Base-by-base conservation (phyloP, 768 basidiomycete genomes). In the Cyclocybe aegerita region DNA sequence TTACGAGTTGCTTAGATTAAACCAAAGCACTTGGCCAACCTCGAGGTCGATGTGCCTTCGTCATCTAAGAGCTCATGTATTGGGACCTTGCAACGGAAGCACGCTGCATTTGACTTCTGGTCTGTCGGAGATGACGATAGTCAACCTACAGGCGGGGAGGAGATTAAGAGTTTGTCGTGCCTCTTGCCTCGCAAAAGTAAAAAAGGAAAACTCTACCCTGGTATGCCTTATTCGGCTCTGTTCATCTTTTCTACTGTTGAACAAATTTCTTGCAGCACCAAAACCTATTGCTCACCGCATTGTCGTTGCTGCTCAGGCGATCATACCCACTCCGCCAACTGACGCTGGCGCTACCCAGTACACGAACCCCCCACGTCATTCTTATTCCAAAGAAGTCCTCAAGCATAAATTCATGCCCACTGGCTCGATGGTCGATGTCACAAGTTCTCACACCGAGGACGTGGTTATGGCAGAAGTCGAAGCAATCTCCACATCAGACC, bases 351-450 rank as follows among this genome's bases (percentile, higher is more conserved):
- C 50, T 12, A 36, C 48, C 8, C 49, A 66, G 23, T 68, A 72
- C 48, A 69, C 79, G 61, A 82, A 82, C 52, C 79, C 82, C 6
- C 75, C 81, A 1, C 76, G 88, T 14, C 71, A 76, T 3, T 74
- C 68, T 8, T 81, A 89, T 57, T 79, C 88, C 0, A 68, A 72
- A 41, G 82, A 87, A 39, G 56, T 82, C 1, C 71, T 90, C 31
- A 88, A 74, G 50, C 86, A 88, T 56, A 62, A 69, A 1, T 90
- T 86, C 63, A 61, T 80, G 55, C 87, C 88, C 0, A 80, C 77
- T 29, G 86, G 86, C 1, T 79, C 85, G 10, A 62, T 73, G 55
- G 60, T 54, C 14, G 56, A 55, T 1, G 32, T 43, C 30, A n/a
- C 32, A 11, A 17, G 35, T 17, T 32, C 15, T 9, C 62, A 68